Evolutionary conservation across 2,329 filamentous ascomycete species (phyloP), one percentile per base, ranked within the genome.

Genomic region (Endoconidiophora polonica): DNA sequence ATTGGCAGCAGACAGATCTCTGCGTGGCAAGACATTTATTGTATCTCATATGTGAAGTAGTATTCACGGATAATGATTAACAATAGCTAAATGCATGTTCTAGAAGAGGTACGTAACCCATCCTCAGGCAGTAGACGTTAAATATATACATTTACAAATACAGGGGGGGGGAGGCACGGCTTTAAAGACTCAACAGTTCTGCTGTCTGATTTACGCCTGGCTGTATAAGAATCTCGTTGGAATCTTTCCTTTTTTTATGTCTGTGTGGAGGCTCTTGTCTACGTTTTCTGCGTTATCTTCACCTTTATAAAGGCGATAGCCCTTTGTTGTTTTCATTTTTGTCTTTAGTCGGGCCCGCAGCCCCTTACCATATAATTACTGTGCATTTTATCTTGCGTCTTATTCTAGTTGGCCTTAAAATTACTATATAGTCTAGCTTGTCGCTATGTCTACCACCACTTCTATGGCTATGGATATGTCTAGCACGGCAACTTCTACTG

Each of bases 391-490:
- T 33, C 29, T 10, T 29, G 12, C 9, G 12, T 2, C 4, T 2
- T 12, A 12, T 3, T 33, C 29, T 12, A 33, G 3, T 12, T 3
- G 44, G 36, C 44, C 26, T 38, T 20, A 10, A 38, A 24, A 37
- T n/a, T 39, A 33, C 2, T 33, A 33, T 33, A 33, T 33, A 33
- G 22, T 38, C 10, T 22, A n/a, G 14, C 24, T 23, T 10, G 20
- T 41, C 22, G 14, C 38, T 20, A 48, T 48, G 46, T 33, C 46
- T 9, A 42, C 37, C 16, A 9, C 46, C 14, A 48, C 33, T 24
- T 36, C 46, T 40, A 43, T 45, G 43, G 47, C 52, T 49, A 29
- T 49, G 44, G 42, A 50, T 49, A 38, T 55, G 48, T 43, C 48
- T 2, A 26, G 26, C 14, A 56, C 56, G 48, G 37, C 55, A 20